Percentiles rank a stretch among this genome's conserved stretches.
Evolutionary conservation across 1,284 basidiomycete species (phyloP).

Genomic region (Peniophora sp.): DNA sequence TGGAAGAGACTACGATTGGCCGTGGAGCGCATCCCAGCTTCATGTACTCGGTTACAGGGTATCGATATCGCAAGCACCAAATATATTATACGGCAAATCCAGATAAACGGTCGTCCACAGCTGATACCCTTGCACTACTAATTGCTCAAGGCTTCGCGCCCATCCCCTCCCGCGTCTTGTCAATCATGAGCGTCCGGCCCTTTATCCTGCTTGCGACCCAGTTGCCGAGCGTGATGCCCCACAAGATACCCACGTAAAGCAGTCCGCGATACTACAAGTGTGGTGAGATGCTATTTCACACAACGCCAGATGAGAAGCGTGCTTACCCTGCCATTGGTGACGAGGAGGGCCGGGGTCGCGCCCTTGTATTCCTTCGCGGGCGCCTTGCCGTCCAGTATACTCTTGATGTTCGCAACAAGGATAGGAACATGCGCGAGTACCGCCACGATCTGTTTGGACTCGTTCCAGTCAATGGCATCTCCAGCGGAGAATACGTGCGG

Average conservation of each 20-base stretch:
- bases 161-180: not conserved
- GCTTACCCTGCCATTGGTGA: not conserved
- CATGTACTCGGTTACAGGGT: too few relatives aligned
- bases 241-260: not conserved
- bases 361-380: not conserved
- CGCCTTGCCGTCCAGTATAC: not conserved
- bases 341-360: not conserved
- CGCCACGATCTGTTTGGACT: too few relatives aligned
- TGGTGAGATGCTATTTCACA: not conserved
- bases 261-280: not conserved
- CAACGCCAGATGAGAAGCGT: too few relatives aligned
- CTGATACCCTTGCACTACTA: too few relatives aligned
- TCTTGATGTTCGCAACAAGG: not conserved
- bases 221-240: not conserved
- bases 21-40: too few relatives aligned
- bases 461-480: too few relatives aligned
- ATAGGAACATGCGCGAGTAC: not conserved
- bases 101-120: too few relatives aligned
- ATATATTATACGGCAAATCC: too few relatives aligned
- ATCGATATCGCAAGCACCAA: too few relatives aligned
- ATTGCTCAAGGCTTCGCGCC: too few relatives aligned
- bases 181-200: not conserved
- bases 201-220: not conserved
- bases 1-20: too few relatives aligned
- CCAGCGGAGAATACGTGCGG: slow-evolving; percentile 13